Base-by-base conservation (phyloP, 139 green algal genomes). In the Raphidocelis subcapitata region DNA sequence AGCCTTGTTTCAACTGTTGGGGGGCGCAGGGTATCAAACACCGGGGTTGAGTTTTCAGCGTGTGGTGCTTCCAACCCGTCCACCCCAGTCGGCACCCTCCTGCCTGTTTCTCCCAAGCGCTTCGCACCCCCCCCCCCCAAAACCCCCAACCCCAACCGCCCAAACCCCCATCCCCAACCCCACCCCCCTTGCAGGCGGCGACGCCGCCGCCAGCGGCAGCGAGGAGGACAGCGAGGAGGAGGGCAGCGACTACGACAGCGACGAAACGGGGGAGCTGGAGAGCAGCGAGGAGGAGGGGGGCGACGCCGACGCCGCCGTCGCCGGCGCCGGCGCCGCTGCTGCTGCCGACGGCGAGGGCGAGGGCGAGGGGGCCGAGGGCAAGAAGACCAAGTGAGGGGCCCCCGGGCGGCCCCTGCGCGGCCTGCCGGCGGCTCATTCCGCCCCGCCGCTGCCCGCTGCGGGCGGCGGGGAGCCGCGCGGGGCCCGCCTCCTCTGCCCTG, bases 181-280 rank as follows among this genome's bases (percentile, higher is more conserved):
- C 55, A 49, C 20, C 20, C 41, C 44, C 37, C 41, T 24, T 41
- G n/a, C 28, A 73, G 32, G 51, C 46, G 5, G 44, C 29, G 29
- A 35, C 56, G n/a, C 37, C 57, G 41, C 29, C 8, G 69, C 31
- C 69, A 66, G 72, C n/a, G 70, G 61, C 61, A 68, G 69, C 47
- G 55, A 41, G n/a, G 10, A 62, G 62, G 52, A 70, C 41, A 41
- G 32, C 21, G 41, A 47, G 36, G 73, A 78, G 20, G 73, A 76
- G 23, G 74, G 62, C 41, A 76, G 85, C 28, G 33, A 65, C 31
- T 70, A 72, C 28, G 72, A 75, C 31, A 69, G 59, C 1, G 65
- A 68, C 2, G 62, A 69, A 35, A 62, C 51, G 1, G 41, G 44
- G 21, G 47, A 72, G 28, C 32, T 49, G n/a, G 73, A 66, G 36